Conservation (phyloP, 208 protist species). For the Porcisia deanei region DNA sequence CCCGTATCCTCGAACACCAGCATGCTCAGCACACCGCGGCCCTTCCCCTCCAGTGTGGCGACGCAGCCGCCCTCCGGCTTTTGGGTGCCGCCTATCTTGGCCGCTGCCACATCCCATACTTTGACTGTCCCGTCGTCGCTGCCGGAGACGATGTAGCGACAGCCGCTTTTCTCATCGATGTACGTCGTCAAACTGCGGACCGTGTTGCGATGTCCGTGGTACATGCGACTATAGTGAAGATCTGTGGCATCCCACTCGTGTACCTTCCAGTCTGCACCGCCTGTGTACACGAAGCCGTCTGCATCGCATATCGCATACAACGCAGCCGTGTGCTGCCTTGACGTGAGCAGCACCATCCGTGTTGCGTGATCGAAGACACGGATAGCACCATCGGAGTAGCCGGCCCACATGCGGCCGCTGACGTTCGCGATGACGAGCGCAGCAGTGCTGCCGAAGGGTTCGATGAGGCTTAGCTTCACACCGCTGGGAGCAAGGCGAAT, state of each 20-base stretch:
- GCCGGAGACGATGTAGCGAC: slow-evolving; percentile 51
- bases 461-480: slow-evolving; percentile 37
- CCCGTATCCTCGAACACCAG: slow-evolving; percentile 39
- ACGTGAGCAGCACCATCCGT: slow-evolving; percentile 36
- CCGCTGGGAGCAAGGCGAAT: slow-evolving; percentile 47
- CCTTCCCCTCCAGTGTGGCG: slow-evolving; percentile 44
- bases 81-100: slow-evolving; percentile 11
- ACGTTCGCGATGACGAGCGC: slow-evolving; percentile 35
- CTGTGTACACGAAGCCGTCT: slow-evolving; percentile 61
- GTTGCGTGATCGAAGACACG: slow-evolving; percentile 41
- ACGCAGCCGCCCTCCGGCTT: slow-evolving; percentile 47
- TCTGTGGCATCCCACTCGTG: slow-evolving; percentile 60
- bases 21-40: slow-evolving; percentile 36
- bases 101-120: slow-evolving; percentile 50
- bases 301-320: slow-evolving; percentile 47
- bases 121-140: slow-evolving; percentile 68
- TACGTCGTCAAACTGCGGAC: slow-evolving; percentile 55
- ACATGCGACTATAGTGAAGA: slow-evolving; percentile 58
- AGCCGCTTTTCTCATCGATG: slow-evolving; percentile 33
- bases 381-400: slow-evolving; percentile 65
- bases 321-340: slow-evolving; percentile 58
- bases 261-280: slow-evolving; percentile 74
- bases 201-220: slow-evolving; percentile 60
- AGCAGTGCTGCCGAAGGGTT: slow-evolving; percentile 17
- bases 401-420: slow-evolving; percentile 53